These are phyloP conservation scores for Tricholoma matsutake DNA, from an alignment of 768 basidiomycete species.

Conservation along the genomic window DNA sequence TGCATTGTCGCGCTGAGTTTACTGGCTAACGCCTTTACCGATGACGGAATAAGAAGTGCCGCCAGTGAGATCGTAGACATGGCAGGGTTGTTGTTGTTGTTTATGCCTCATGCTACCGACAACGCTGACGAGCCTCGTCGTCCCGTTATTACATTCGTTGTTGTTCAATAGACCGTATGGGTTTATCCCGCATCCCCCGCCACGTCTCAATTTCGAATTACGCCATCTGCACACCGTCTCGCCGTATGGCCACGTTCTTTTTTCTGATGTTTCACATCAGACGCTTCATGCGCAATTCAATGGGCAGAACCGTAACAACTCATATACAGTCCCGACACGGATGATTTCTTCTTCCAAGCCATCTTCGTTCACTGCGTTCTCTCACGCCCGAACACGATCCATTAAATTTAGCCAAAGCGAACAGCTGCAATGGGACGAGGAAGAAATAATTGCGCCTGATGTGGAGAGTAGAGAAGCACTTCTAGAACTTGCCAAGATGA, in stretches of 20 bases:
- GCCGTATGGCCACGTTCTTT: constrained; percentile 45
- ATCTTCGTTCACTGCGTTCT: constrained; percentile 43
- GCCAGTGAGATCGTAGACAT: too few species aligned
- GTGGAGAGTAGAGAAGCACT: constrained; percentile 73
- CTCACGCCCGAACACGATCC: constrained; percentile 43
- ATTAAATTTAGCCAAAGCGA: constrained; percentile 44
- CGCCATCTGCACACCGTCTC: constrained; percentile 62
- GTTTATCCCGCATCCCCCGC: constrained; percentile 2
- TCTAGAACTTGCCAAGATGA: constrained; percentile 88
- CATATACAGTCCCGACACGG: constrained; percentile 39
- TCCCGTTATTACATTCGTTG: constrained; percentile 37
- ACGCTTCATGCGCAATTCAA: constrained; percentile 5
- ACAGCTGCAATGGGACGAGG: constrained; percentile 66
- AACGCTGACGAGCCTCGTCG: constrained; percentile 46
- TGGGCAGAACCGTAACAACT: constrained; percentile 12
- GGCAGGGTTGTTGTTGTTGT: constrained; percentile 5
- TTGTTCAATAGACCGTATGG: constrained; percentile 4
- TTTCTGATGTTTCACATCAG: constrained; percentile 43
- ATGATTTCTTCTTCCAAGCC: constrained; percentile 40
- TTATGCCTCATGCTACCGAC: constrained; percentile 49
- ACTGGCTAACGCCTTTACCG: too few species aligned
- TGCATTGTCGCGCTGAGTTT: too few species aligned
- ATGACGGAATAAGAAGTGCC: too few species aligned
- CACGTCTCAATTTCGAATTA: constrained; percentile 46
- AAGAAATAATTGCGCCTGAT: constrained; percentile 72